Evolutionary conservation across 306 rosid species (phyloP).

Genomic region (Pterocarpus santalinus): DNA sequence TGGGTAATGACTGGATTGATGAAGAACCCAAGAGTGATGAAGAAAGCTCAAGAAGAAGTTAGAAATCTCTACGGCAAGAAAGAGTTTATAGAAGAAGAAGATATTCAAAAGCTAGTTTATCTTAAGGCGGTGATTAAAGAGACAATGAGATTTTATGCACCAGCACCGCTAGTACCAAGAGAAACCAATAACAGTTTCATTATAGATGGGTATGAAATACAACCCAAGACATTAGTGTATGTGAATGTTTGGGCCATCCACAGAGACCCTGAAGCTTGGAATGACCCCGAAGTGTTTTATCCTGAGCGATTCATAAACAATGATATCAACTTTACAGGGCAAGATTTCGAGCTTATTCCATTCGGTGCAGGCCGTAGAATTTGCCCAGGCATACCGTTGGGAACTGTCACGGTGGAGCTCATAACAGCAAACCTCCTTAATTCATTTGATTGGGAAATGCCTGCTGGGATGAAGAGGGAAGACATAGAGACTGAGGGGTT

Average conservation of each 20-base stretch:
- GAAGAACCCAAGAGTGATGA: constrained; percentile 9
- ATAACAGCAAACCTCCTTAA: constrained; percentile 45
- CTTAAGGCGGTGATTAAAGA: constrained; percentile 25
- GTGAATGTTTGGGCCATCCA: constrained; percentile 30
- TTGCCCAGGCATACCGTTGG: constrained; percentile 37
- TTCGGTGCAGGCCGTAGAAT: constrained; percentile 43
- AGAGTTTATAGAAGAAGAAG: constrained; percentile 7
- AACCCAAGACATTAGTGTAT: constrained; percentile 10
- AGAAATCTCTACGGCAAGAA: not conserved
- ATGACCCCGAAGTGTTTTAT: not conserved
- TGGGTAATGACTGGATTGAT: not conserved
- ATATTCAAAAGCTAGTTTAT: constrained; percentile 23
- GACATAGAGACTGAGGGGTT: constrained; percentile 43
- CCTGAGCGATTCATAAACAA: not conserved
- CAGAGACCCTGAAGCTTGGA: not conserved
- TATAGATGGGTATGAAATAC: constrained; percentile 1
- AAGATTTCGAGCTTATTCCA: constrained; percentile 21
- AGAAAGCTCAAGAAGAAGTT: not conserved
- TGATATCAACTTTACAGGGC: not conserved
- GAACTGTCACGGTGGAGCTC: constrained; percentile 36
- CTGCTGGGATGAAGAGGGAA: constrained; percentile 38
- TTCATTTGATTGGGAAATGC: constrained; percentile 49
- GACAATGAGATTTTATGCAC: not conserved
- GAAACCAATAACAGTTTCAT: not conserved
- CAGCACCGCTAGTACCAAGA: constrained; percentile 17